phyloP scores from a whole-genome alignment of 345 rosid genomes.

The Aquilaria yunnanensis region DNA sequence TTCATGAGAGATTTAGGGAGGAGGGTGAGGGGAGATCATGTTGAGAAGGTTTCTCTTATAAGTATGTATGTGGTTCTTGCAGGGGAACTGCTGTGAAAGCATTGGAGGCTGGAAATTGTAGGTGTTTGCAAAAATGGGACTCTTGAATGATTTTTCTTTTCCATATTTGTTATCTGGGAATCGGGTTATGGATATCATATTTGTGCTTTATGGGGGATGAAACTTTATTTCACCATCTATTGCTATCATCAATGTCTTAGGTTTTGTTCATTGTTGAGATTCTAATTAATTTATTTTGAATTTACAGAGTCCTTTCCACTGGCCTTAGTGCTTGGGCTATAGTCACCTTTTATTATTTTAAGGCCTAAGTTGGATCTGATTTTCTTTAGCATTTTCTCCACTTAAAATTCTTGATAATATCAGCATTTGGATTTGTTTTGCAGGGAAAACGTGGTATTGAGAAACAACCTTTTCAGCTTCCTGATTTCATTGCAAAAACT shows the following conservation, averaged over 20 bases:
- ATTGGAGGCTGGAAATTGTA: slow-evolving; percentile 94
- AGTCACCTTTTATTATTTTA: slow-evolving; percentile 17
- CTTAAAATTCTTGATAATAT: slow-evolving; percentile 34
- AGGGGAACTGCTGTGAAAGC: slow-evolving; percentile 88
- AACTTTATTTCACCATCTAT: not conserved
- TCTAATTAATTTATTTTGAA: slow-evolving; percentile 50
- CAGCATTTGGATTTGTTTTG: slow-evolving; percentile 26
- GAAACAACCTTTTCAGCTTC: slow-evolving; percentile 98
- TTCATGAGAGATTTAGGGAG: slow-evolving; percentile 38
- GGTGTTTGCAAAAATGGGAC: slow-evolving; percentile 67
- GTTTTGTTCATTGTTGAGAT: slow-evolving; percentile 17
- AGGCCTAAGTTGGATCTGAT: slow-evolving; percentile 6
- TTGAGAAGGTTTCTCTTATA: slow-evolving; percentile 92
- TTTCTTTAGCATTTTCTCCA: not conserved
- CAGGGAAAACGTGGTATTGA: slow-evolving; percentile 99
- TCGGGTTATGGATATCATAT: slow-evolving; percentile 30
- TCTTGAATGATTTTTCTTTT: slow-evolving; percentile 35
- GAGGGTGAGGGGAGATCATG: slow-evolving; percentile 57
- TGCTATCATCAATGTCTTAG: slow-evolving; percentile 4
- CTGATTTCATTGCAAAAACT: slow-evolving; percentile 99
- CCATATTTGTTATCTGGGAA: slow-evolving; percentile 26
- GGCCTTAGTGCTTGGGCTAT: slow-evolving; percentile 39
- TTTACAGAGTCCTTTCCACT: slow-evolving; percentile 51
- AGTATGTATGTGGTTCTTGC: slow-evolving; percentile 98
- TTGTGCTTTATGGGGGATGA: slow-evolving; percentile 16